Conservation (phyloP, 345 rosid species). For the Cardamine resedifolia region DNA sequence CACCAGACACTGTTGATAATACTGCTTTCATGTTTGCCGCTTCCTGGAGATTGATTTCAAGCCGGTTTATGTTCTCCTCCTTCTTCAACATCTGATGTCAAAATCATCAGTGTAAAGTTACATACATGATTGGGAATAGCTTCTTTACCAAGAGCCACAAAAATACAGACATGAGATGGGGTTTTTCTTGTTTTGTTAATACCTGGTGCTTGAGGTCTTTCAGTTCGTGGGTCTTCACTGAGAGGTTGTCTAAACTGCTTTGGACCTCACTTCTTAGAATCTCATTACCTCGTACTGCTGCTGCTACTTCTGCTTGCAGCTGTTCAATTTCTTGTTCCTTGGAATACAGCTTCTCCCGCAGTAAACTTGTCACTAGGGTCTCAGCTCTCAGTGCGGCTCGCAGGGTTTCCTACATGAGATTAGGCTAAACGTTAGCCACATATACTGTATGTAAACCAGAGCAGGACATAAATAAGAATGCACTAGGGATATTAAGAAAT, state of each 20-base stretch:
- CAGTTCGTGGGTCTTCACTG: conserved; percentile 61
- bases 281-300: conserved; percentile 80
- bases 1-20: conserved; percentile 64
- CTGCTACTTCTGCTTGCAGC: conserved; percentile 80
- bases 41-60: conserved; percentile 63
- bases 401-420: conserved; percentile 51
- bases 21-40: conserved; percentile 46
- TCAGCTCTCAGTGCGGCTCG: conserved; percentile 71
- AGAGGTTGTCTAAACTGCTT: conserved; percentile 64
- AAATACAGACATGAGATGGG: background rate
- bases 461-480: background rate
- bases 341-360: conserved; percentile 81
- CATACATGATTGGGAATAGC: background rate
- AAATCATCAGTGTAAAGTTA: conserved; percentile 1
- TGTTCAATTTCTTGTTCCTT: conserved; percentile 86
- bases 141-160: background rate
- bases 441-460: background rate
- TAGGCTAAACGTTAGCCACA: conserved; percentile 22
- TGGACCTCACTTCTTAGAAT: conserved; percentile 71
- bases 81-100: conserved; percentile 67
- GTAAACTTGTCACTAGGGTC: conserved; percentile 62
- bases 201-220: conserved; percentile 92
- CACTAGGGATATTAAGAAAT: background rate
- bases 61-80: conserved; percentile 57
- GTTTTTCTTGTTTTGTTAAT: background rate